Evolutionary conservation across 2,329 filamentous ascomycete species (phyloP).

Genomic region (Aspergillus luchuensis): DNA sequence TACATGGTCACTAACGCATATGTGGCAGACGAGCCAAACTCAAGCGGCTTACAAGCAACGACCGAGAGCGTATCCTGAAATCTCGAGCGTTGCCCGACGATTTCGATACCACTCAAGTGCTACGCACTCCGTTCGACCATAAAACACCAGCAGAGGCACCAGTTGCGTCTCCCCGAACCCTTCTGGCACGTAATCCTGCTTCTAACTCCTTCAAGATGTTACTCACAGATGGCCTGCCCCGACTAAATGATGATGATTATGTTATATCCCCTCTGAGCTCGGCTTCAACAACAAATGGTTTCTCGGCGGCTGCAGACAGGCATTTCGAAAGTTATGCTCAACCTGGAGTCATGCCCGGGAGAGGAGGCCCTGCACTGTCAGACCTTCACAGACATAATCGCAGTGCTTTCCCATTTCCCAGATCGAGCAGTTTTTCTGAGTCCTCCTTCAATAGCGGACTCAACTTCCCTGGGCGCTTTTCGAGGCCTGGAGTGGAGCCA

Average conservation of each 20-base stretch:
- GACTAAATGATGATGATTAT: conserved; percentile 41
- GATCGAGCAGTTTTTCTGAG: conserved; percentile 42
- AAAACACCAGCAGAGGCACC: conserved; percentile 50
- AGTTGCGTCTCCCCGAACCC: conserved; percentile 49
- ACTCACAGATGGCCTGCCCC: conserved; percentile 37
- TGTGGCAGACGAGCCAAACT: conserved; percentile 59
- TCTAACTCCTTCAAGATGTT: conserved; percentile 32
- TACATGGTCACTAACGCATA: conserved; percentile 14
- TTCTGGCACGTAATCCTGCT: conserved; percentile 44
- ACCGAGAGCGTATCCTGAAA: conserved; percentile 63
- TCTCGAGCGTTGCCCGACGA: conserved; percentile 61
- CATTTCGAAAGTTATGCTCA: conserved; percentile 31
- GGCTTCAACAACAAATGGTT: conserved; percentile 39
- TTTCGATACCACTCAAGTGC: conserved; percentile 61
- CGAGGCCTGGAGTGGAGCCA: conserved; percentile 28
- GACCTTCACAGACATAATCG: conserved; percentile 34
- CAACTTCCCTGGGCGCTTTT: conserved; percentile 32
- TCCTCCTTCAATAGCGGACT: conserved; percentile 32
- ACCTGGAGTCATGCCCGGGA: conserved; percentile 29
- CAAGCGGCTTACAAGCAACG: conserved; percentile 62
- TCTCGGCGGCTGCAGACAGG: conserved; percentile 33
- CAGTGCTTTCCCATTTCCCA: conserved; percentile 31
- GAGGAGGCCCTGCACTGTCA: conserved; percentile 28
- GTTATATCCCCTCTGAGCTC: conserved; percentile 41
- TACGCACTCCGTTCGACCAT: conserved; percentile 57